Conservation (phyloP, 129 eudicot genomes). For the Centella asiatica region DNA sequence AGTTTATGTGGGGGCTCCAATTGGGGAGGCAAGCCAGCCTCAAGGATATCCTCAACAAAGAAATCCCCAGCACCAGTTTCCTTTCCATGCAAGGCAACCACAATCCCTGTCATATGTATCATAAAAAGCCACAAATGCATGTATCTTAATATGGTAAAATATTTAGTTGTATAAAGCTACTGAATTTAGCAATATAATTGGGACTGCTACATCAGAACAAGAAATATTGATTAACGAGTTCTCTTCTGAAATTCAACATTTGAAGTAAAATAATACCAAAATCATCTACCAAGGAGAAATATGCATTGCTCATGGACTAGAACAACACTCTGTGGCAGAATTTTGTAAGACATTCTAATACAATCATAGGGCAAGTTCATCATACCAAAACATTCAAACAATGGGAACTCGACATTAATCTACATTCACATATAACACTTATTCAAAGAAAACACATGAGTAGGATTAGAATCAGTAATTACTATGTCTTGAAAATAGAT, state of each 20-base stretch:
- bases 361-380: too few relatives aligned
- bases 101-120: constrained; percentile 43
- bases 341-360: neutral
- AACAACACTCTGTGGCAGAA: neutral
- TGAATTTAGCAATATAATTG: neutral
- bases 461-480: too few relatives aligned
- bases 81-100: constrained; percentile 81
- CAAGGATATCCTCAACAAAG: constrained; percentile 69
- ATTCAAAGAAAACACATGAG: too few relatives aligned
- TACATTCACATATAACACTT: too few relatives aligned
- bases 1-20: constrained; percentile 46
- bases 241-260: too few relatives aligned
- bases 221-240: neutral
- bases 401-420: too few relatives aligned
- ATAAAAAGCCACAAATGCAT: constrained; percentile 15
- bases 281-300: neutral
- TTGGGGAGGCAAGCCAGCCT: constrained; percentile 87
- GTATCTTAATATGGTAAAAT: neutral
- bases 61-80: constrained; percentile 73
- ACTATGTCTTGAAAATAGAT: too few relatives aligned
- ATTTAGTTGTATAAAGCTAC: neutral
- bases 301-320: neutral
- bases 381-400: too few relatives aligned
- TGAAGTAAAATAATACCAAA: too few relatives aligned
- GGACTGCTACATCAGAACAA: neutral